Base-by-base conservation (phyloP, 768 basidiomycete genomes). In the Nevesoporus exiguus region DNA sequence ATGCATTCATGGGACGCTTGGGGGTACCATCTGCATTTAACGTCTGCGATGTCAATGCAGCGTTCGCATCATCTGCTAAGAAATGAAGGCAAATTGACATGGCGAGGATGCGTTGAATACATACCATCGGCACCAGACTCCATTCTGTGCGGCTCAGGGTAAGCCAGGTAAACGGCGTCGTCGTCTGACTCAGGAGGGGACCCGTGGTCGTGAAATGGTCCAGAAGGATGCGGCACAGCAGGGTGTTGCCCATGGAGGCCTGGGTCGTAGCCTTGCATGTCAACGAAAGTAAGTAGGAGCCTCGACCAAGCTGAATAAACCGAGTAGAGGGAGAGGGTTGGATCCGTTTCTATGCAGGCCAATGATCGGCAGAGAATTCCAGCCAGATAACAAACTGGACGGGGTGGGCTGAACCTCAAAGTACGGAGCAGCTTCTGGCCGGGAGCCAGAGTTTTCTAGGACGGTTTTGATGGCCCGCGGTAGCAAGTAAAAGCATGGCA, bases 1-100 rank as follows among this genome's bases (percentile, higher is more conserved):
- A 93, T 21, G 90, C 90, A 69, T 93, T 93, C 90, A 93, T 93
- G 31, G 90, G 90, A 13, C 90, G 84, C 67, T 92, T 92, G 24
- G 90, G 90, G 44, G 90, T 92, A 25, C 90, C 90, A 61, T 93
- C 90, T 2, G 88, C 78, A 67, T 93, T 93, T 53, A 93, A 79
- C 14, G 88, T 84, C 70, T 93, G 90, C 4, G 81, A 82, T 19
- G 84, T 92, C 66, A 91, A 71, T 2, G 84, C 73, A 45, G 65
- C 58, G 58, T 76, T 71, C 24, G 71, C 58, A 58, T 78, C 77
- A 41, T 75, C 76, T 75, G 55, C 50, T 6, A 51, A 53, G 30
- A 34, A 44, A 37, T 56, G 47, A 61, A 51, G 45, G 57, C 58
- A 50, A 53, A 49, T 30, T 41, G 57, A 43, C 51, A 61, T 55